Conservation (phyloP, 139 green algal species). For the Coccomyxa sp. region DNA sequence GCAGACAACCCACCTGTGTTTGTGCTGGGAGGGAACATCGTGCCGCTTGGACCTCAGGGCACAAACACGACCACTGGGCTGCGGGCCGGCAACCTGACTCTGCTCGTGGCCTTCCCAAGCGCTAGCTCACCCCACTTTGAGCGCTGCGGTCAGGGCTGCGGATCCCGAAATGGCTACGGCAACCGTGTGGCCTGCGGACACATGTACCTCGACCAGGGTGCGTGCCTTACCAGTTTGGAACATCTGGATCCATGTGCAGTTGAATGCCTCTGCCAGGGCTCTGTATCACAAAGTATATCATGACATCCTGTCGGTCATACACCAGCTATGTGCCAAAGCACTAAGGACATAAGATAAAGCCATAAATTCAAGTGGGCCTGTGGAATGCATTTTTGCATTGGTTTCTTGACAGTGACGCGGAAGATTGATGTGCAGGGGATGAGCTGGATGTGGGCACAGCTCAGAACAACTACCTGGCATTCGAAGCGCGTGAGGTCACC, state of each 20-base stretch:
- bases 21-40: conserved; percentile 33
- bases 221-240: background rate
- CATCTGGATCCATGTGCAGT: background rate
- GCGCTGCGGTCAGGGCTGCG: background rate
- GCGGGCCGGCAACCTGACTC: background rate
- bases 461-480: background rate
- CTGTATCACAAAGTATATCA: background rate
- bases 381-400: background rate
- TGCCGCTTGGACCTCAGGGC: conserved; percentile 34
- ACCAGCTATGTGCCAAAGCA: background rate
- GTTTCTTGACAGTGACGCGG: too few relatives aligned
- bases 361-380: background rate
- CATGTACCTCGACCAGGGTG: conserved; percentile 5
- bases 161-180: background rate
- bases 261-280: background rate
- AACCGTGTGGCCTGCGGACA: background rate
- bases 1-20: conserved; percentile 21
- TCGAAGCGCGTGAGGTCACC: background rate
- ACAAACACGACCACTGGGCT: conserved; percentile 5
- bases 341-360: background rate
- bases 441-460: background rate
- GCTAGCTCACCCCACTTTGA: background rate
- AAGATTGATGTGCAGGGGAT: background rate
- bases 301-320: background rate
- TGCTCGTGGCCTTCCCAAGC: background rate